Base-by-base conservation (phyloP, 2,329 filamentous ascomycete genomes). In the Helotiales sp. region DNA sequence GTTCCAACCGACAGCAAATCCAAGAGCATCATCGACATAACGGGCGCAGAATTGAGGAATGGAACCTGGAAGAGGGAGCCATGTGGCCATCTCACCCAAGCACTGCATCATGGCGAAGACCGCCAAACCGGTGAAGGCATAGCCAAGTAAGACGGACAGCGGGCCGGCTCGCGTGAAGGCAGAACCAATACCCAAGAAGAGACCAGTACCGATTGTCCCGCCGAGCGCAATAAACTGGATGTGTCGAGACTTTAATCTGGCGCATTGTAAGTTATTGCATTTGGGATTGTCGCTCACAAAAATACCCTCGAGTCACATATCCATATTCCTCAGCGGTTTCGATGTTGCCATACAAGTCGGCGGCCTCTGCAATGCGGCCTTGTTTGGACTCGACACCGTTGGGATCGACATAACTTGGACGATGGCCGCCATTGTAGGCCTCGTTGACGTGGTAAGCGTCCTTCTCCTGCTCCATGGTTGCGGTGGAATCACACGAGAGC, bases 221-320 rank as follows among this genome's bases (percentile, higher is more conserved):
- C 81, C 81, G 13, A 85, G 75, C 13, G 82, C 82, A 65, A 86
- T 85, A 66, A 84, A 82, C 60, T 83, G 75, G 51, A 84, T 81
- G 67, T 84, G 81, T 62, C 81, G 76, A 34, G 79, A 79, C 55
- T 70, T 69, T 30, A 69, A 55, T 44, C 69, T 70, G 38, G 4
- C 48, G 10, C 8, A 31, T 51, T 48, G 40, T 62, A 7, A 64
- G 55, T 29, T 7, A 10, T 30, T 19, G 36, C 2, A 10, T 31
- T 31, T 33, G 31, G 24, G 29, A 1, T 17, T 15, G 15, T 36
- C 9, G 10, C 9, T 25, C 15, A 25, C 5, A 7, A 33, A 70
- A 73, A 53, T 68, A 77, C 74, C 77, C 79, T 74, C 79, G 70
- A 63, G 73, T 67, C 42, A 81, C 79, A 64, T 81, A 81, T 34